Evolutionary conservation across 2,329 filamentous ascomycete species (phyloP), one percentile per base, ranked within the genome.

Genomic region (Dothistroma septosporum): DNA sequence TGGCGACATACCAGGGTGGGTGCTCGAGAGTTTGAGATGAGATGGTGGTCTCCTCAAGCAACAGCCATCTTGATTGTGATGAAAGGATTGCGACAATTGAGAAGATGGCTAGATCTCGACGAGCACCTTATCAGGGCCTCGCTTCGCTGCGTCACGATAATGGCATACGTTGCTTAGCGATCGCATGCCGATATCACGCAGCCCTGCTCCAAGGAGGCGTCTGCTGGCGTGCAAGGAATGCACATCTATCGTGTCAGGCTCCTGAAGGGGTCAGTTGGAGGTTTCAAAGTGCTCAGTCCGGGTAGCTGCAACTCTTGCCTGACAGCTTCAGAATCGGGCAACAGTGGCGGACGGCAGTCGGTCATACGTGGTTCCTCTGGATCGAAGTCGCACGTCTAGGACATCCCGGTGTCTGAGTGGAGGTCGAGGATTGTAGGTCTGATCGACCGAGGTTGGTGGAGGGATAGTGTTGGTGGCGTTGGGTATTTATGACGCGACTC

Each of bases 401-500:
- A 41, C 49, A 32, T 59, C 33, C 21, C 55, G 24, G 21, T 33
- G 28, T 24, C 31, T 49, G 52, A 21, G 31, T 7, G 52, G 53
- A 50, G 44, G 28, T 24, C 31, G 57, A 22, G 32, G n/a, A 22
- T 16, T 11, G 16, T 12, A 32, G 2, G 24, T 35, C 21, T 35
- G 50, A 32, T 53, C 22, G 24, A 4, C 31, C 4, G 31, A 19
- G 21, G 47, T 48, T 11, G 46, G 19, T 31, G 19, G 16, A 21
- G 11, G 11, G 14, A 21, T n/a, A 24, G 7, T 52, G 19, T 22
- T 31, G 46, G 35, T 48, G 46, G 46, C 11, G 46, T 21, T 48
- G 46, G 46, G 19, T 48, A 10, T 48, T 47, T 19, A 19, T 10
- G 44, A 46, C 57, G 54, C 59, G 31, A 28, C 32, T 33, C 70